These are phyloP conservation scores for Smallanthus sonchifolius DNA, from an alignment of 129 eudicot genomes.

Conservation along the genomic window DNA sequence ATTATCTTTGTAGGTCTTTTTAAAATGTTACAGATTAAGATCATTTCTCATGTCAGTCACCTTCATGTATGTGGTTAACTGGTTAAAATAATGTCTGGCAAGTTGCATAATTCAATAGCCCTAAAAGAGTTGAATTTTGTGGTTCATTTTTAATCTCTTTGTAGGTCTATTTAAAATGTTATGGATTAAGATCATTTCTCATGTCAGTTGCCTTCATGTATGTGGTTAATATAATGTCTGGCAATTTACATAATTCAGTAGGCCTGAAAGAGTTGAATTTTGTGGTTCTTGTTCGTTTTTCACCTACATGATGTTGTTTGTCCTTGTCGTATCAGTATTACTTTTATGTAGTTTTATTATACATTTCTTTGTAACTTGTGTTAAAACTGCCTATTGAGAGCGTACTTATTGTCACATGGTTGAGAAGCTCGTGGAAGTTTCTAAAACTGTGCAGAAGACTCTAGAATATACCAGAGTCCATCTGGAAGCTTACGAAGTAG, in stretches of 20 bases:
- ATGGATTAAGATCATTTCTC: not conserved
- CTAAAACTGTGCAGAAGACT: not conserved
- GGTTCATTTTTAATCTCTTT: not conserved
- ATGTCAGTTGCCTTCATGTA: not conserved
- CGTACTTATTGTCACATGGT: not conserved
- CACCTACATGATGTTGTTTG: not conserved
- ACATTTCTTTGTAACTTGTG: not conserved
- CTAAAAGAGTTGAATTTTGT: no score
- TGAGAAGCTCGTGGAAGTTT: not conserved
- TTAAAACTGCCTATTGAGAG: not conserved
- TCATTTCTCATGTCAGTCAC: not conserved
- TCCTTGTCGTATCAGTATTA: not conserved
- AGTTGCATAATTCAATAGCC: not conserved
- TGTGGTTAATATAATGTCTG: not conserved
- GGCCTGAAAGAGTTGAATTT: not conserved
- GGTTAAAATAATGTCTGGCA: no score
- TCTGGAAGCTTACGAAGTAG: not conserved
- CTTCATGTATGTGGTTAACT: not conserved
- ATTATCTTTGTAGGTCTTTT: not conserved
- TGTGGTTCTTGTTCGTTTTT: not conserved
- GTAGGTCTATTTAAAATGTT: not conserved
- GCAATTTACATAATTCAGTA: not conserved
- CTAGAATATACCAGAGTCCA: not conserved
- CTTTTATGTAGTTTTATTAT: not conserved
- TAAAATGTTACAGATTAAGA: not conserved